Conservation (phyloP, 805 yeast species). For the Hanseniaspora valbyensis region DNA sequence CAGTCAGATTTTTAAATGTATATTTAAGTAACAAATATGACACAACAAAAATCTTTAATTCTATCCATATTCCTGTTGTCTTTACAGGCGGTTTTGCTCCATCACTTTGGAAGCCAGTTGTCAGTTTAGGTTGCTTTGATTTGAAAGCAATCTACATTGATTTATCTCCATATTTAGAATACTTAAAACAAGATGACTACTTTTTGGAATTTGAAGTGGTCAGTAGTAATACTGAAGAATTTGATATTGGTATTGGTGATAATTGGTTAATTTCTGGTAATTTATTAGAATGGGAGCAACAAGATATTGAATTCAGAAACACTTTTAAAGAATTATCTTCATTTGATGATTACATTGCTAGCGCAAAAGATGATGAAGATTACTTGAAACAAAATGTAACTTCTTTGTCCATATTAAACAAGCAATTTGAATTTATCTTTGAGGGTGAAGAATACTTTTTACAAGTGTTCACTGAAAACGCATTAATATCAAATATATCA, state of each 20-base stretch:
- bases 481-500: constrained; percentile 32
- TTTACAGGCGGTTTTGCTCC: constrained; percentile 79
- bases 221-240: constrained; percentile 38
- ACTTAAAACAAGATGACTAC: constrained; percentile 39
- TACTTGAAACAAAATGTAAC: constrained; percentile 22
- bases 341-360: constrained; percentile 12
- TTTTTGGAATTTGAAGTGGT: constrained; percentile 41
- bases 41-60: constrained; percentile 48
- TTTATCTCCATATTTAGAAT: constrained; percentile 56
- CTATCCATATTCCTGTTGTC: constrained; percentile 60
- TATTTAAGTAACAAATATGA: constrained; percentile 33
- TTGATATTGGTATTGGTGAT: constrained; percentile 29
- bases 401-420: not conserved
- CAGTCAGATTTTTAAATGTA: constrained; percentile 55
- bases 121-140: constrained; percentile 63
- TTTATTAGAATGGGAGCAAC: constrained; percentile 45
- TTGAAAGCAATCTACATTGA: constrained; percentile 61
- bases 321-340: constrained; percentile 18
- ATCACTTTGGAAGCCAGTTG: constrained; percentile 69
- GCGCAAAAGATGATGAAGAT: constrained; percentile 16
- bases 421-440: constrained; percentile 5
- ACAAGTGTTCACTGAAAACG: constrained; percentile 22
- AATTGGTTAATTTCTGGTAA: constrained; percentile 56
- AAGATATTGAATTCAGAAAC: constrained; percentile 28
- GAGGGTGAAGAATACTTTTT: constrained; percentile 15